These are phyloP conservation scores for Neurospora crassa DNA, from an alignment of 2,329 filamentous ascomycete species.

Conservation along the genomic window DNA sequence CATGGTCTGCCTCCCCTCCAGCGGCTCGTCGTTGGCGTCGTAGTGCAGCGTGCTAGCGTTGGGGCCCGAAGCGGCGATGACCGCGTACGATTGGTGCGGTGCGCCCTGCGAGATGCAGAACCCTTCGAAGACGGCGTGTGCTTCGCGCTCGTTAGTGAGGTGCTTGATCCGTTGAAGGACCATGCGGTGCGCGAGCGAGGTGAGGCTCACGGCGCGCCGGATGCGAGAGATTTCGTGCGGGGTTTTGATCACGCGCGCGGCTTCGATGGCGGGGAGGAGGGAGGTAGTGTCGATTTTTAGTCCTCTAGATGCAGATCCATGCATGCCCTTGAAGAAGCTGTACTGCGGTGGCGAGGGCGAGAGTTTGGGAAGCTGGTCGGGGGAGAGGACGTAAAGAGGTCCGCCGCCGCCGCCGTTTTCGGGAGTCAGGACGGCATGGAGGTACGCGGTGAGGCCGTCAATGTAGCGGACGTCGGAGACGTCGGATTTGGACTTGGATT, in stretches of 20 bases:
- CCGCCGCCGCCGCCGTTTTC: slow-evolving; percentile 17
- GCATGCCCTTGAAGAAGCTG: background rate
- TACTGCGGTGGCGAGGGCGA: background rate
- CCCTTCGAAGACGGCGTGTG: slow-evolving; percentile 68
- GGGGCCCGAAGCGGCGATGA: slow-evolving; percentile 78
- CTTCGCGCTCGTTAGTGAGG: slow-evolving; percentile 69
- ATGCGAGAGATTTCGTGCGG: slow-evolving; percentile 79
- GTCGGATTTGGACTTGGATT: slow-evolving; percentile 54
- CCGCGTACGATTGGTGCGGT: slow-evolving; percentile 71
- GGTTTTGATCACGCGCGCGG: slow-evolving; percentile 72
- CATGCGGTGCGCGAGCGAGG: slow-evolving; percentile 61
- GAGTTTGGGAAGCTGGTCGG: slow-evolving; percentile 19
- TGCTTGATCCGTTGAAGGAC: slow-evolving; percentile 55
- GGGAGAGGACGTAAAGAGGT: slow-evolving; percentile 36
- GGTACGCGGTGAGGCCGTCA: slow-evolving; percentile 35
- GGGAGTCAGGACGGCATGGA: slow-evolving; percentile 35
- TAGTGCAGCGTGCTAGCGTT: slow-evolving; percentile 87
- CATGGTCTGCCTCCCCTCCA: slow-evolving; percentile 62
- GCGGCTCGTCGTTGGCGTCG: slow-evolving; percentile 62
- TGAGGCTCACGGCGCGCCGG: slow-evolving; percentile 70
- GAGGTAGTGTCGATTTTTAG: slow-evolving; percentile 34
- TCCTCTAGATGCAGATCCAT: background rate
- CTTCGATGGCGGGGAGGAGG: slow-evolving; percentile 66
- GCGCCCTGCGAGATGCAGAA: slow-evolving; percentile 65
- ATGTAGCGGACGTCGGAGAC: slow-evolving; percentile 61